These are phyloP conservation scores for Fusarium tuaranense DNA, from an alignment of 2,329 filamentous ascomycete genomes.

Conservation along the genomic window DNA sequence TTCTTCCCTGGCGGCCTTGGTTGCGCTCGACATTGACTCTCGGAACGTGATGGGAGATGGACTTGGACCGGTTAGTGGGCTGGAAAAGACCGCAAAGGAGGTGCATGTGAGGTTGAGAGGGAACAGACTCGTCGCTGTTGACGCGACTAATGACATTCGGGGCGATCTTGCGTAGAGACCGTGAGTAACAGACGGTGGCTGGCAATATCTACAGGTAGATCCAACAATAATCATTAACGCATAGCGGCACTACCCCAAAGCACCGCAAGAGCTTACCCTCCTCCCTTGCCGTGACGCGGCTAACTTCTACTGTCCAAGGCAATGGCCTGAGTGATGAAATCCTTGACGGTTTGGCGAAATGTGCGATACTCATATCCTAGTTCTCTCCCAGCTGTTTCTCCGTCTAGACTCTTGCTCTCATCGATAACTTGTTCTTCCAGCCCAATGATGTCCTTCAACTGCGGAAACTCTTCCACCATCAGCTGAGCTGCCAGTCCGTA, in stretches of 20 bases:
- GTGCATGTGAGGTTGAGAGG: neutral
- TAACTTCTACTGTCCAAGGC: neutral
- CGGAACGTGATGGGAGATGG: neutral
- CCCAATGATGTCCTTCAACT: slow-evolving; percentile 40
- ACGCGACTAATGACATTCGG: neutral
- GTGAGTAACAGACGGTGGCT: too few species aligned
- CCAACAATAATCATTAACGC: too few species aligned
- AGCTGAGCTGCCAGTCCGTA: slow-evolving; percentile 59
- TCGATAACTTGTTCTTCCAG: slow-evolving; percentile 51
- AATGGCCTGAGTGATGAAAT: slow-evolving; percentile 48
- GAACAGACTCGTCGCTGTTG: neutral
- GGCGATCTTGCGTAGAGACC: neutral
- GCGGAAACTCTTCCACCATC: slow-evolving; percentile 54
- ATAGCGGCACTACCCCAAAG: neutral
- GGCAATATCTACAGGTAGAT: too few species aligned
- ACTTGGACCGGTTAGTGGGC: neutral
- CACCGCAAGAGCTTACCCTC: neutral
- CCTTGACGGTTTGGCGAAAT: slow-evolving; percentile 52
- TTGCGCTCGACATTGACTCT: neutral
- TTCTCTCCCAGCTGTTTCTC: slow-evolving; percentile 53
- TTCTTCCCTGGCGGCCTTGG: neutral
- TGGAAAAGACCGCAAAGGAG: neutral
- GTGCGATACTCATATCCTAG: slow-evolving; percentile 52
- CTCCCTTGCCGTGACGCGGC: neutral
- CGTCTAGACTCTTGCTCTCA: slow-evolving; percentile 56